Percentiles rank a stretch among this genome's conserved stretches.
These are phyloP conservation scores for Colletotrichum abscissum DNA, from an alignment of 2,329 filamentous ascomycete species.

Conservation along the genomic window DNA sequence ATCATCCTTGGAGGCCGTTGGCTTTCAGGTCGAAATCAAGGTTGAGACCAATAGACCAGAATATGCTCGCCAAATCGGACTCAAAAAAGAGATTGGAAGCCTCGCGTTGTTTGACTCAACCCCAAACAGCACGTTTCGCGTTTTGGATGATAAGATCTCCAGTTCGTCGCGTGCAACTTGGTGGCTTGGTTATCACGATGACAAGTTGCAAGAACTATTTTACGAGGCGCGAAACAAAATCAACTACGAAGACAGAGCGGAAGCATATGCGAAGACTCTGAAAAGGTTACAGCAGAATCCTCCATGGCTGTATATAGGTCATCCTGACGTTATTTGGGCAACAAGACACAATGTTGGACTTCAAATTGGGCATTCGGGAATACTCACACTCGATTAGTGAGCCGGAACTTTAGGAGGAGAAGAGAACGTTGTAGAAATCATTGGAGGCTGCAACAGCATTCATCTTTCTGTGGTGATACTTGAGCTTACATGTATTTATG, in stretches of 20 bases:
- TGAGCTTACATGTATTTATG: not conserved
- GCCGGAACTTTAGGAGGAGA: not conserved
- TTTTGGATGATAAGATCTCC: constrained; percentile 15
- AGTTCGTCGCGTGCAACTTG: constrained; percentile 11
- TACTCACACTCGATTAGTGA: not conserved
- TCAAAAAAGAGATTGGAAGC: constrained; percentile 14
- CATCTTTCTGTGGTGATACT: not conserved
- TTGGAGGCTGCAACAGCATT: not conserved
- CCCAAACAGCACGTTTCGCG: constrained; percentile 17
- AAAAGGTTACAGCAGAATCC: constrained; percentile 13
- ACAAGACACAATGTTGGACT: not conserved
- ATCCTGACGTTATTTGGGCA: constrained; percentile 22
- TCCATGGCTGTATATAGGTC: constrained; percentile 10
- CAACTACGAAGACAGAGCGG: not conserved
- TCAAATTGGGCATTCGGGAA: constrained; percentile 3
- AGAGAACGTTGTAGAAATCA: not conserved
- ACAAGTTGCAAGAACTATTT: not conserved
- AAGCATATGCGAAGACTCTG: constrained; percentile 2
- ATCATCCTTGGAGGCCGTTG: not conserved
- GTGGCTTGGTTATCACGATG: constrained; percentile 22
- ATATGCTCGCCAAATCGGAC: constrained; percentile 17
- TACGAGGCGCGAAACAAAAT: not conserved
- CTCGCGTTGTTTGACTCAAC: constrained; percentile 16
- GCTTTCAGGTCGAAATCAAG: not conserved
- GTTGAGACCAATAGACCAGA: constrained; percentile 18